Base-by-base conservation (phyloP, 108 stramenopile species). In the Skeletonema grethae region DNA sequence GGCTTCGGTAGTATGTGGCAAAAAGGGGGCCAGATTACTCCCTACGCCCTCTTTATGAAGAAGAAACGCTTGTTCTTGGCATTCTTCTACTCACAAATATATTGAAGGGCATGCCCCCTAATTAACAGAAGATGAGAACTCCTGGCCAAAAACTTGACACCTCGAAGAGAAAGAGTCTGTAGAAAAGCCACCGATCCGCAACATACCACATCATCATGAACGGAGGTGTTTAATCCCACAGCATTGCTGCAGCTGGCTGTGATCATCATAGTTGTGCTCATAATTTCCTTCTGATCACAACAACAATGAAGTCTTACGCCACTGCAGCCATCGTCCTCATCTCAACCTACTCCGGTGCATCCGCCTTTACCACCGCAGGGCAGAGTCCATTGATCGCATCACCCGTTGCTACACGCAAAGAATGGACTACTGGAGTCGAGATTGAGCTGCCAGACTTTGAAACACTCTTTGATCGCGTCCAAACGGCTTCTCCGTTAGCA, bases 371-470 rank as follows among this genome's bases (percentile, higher is more conserved):
- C 16, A 61, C 70, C 55, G 63, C 9, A 13, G 35, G 43, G 7
- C 20, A 46, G 9, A 53, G 22, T 8, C 53, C 22, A 25, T 29
- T 63, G 45, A 28, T 22, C 35, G 59, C 11, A 16, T 58, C 67
- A 24, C 55, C 71, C 8, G 57, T 66, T 10, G 61, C 64, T 29
- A 41, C 41, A 38, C 43, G 67, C 7, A 46, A 69, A 31, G 71
- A 72, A 30, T 72, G 66, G 63, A 48, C 70, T 16, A 70, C 65
- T 1, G 57, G 66, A n/a, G 66, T 67, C 20, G 76, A 82, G 36
- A 82, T 82, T 30, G 76, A 82, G 35, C 57, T 82, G 15, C 81
- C 81, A 6, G 67, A 82, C 41, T 65, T 82, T 63, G 81, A 73
- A 29, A 34, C 55, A 38, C 34, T 82, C 8, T 82, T 82, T 35